Conservation (phyloP, 192 early-diverging fungal species). For the Entomortierella chlamydospora region DNA sequence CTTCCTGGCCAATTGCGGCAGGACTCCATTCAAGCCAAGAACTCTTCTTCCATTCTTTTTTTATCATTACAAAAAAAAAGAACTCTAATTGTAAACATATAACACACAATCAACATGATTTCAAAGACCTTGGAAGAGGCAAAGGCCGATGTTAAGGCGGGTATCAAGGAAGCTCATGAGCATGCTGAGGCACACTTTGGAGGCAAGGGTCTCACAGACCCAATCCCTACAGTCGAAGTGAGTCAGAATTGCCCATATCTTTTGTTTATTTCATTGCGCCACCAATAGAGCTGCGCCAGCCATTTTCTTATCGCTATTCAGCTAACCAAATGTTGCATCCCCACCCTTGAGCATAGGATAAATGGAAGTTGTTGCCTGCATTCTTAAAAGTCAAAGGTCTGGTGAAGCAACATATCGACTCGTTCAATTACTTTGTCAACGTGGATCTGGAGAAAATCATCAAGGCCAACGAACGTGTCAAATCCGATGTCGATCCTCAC, state of each 20-base stretch:
- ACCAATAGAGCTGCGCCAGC: conserved; percentile 21
- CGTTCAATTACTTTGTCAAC: conserved; percentile 98
- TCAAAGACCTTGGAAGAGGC: conserved; percentile 51
- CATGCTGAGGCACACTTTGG: conserved; percentile 43
- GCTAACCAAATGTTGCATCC: too few relatives aligned
- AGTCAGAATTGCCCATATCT: conserved; percentile 4
- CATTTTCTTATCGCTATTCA: background rate
- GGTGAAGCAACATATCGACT: conserved; percentile 99
- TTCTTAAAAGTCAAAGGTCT: conserved; percentile 97
- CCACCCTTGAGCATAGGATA: conserved; percentile 75
- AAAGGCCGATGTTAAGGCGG: conserved; percentile 40
- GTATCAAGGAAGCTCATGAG: conserved; percentile 41
- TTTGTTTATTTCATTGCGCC: background rate
- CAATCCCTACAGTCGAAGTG: conserved; percentile 61
- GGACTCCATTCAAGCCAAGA: background rate
- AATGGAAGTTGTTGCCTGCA: conserved; percentile 97
- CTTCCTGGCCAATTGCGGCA: background rate
- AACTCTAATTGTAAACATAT: background rate
- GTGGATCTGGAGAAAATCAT: conserved; percentile 95
- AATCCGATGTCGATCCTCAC: conserved; percentile 91
- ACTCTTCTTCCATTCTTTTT: background rate
- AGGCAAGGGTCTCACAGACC: conserved; percentile 58
- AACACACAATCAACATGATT: conserved; percentile 21
- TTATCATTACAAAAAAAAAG: background rate
- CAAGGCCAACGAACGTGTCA: conserved; percentile 89